Conservation (phyloP, 768 basidiomycete species). For the Arthromyces matolae region DNA sequence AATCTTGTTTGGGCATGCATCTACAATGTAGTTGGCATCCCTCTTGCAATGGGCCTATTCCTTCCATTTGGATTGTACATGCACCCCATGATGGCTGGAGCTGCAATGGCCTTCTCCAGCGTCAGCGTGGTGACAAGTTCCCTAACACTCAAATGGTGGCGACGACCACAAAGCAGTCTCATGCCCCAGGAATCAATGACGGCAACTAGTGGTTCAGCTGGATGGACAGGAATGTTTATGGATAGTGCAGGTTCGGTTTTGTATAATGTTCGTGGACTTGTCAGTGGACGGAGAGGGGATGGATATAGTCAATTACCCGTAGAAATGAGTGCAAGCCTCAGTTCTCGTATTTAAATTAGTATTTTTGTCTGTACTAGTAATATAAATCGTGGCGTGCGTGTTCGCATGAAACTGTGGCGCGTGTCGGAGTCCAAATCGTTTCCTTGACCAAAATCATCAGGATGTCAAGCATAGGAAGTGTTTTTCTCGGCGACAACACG, state of each 20-base stretch:
- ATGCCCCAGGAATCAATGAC: constrained; percentile 52
- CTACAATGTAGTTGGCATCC: constrained; percentile 91
- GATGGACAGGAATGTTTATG: constrained; percentile 44
- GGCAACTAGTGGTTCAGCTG: constrained; percentile 30
- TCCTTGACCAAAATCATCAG: not conserved
- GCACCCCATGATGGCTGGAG: constrained; percentile 98
- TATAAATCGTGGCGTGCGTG: too few species aligned
- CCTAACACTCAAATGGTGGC: constrained; percentile 83
- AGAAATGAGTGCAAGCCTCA: constrained; percentile 43
- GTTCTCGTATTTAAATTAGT: constrained; percentile 10
- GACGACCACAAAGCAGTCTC: constrained; percentile 61
- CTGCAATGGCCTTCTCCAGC: constrained; percentile 96
- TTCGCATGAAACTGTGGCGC: too few species aligned
- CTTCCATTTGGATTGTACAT: constrained; percentile 89
- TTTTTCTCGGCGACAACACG: constrained; percentile 76
- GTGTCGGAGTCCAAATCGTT: not conserved
- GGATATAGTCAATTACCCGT: constrained; percentile 74
- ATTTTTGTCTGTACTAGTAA: too few species aligned
- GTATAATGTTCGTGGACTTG: constrained; percentile 38
- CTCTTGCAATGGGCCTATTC: constrained; percentile 96
- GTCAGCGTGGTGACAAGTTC: constrained; percentile 94
- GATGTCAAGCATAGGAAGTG: constrained; percentile 59
- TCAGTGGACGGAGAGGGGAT: constrained; percentile 36
- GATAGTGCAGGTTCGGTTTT: constrained; percentile 41
- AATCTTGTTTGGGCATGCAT: constrained; percentile 97